Evolutionary conservation across 768 basidiomycete genomes (phyloP).

Genomic region (Kwoniella botswanensis): DNA sequence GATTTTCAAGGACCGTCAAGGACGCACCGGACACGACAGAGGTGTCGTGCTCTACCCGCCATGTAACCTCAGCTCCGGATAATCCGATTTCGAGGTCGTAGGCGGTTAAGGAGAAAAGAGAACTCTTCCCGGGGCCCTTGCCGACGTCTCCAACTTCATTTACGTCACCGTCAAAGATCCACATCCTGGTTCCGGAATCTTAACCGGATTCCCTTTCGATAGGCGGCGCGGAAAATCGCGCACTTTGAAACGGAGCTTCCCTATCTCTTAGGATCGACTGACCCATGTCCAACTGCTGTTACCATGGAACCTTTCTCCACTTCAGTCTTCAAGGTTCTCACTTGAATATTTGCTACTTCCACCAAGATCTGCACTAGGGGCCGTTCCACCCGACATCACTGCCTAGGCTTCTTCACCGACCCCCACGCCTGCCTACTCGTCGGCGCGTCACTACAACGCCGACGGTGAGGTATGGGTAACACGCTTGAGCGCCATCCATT

Average conservation of each 20-base stretch:
- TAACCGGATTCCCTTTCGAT: conserved; percentile 80
- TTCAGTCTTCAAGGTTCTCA: conserved; percentile 85
- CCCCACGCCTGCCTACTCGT: conserved; percentile 69
- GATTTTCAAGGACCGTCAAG: conserved; percentile 81
- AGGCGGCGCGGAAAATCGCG: conserved; percentile 68
- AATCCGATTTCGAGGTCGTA: conserved; percentile 76
- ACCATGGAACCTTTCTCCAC: conserved; percentile 87
- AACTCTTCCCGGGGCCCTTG: conserved; percentile 75
- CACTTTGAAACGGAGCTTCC: conserved; percentile 75
- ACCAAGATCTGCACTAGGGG: conserved; percentile 87
- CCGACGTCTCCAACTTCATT: conserved; percentile 69
- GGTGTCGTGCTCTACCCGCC: conserved; percentile 73
- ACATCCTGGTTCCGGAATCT: conserved; percentile 78
- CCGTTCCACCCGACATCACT: conserved; percentile 74
- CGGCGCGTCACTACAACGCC: conserved; percentile 69
- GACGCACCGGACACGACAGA: conserved; percentile 75
- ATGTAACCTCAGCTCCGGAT: conserved; percentile 75
- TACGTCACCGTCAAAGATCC: conserved; percentile 66
- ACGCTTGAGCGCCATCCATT: conserved; percentile 87
- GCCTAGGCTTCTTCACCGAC: conserved; percentile 79
- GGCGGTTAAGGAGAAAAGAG: conserved; percentile 77
- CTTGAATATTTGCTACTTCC: conserved; percentile 88
- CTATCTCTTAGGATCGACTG: conserved; percentile 82
- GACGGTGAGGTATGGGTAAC: conserved; percentile 83
- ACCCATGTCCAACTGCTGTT: conserved; percentile 86